Evolutionary conservation across 208 protist genomes (phyloP).

Genomic region (Acanthamoeba lenticulata): DNA sequence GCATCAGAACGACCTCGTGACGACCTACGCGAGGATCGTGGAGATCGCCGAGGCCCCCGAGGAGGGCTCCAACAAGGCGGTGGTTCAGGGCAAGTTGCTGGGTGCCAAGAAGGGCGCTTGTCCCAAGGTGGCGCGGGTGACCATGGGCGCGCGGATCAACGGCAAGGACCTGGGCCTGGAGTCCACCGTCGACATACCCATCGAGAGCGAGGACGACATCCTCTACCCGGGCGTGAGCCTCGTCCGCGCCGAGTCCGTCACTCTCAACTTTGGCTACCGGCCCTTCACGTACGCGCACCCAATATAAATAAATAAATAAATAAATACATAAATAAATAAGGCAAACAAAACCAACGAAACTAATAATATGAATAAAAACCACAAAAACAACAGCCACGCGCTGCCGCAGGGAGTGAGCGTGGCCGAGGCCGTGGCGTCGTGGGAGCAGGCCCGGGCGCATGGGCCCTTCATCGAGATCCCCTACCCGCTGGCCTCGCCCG

Average conservation of each 20-base stretch:
- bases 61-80: no score
- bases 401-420: not conserved
- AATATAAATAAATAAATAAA: no score
- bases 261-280: conserved; percentile 14
- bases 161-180: conserved; percentile 11
- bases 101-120: no score
- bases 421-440: not conserved
- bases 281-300: conserved; percentile 6
- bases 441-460: not conserved
- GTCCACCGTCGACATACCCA: not conserved
- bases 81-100: no score
- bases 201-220: conserved; percentile 33
- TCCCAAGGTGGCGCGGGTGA: not conserved
- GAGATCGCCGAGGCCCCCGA: no score
- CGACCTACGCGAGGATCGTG: not conserved
- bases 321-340: no score
- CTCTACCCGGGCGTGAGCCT: conserved; percentile 2
- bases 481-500: not conserved
- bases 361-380: no score
- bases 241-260: not conserved
- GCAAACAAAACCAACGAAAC: no score
- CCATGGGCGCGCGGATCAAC: not conserved
- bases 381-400: not conserved
- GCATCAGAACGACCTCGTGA: not conserved
- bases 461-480: not conserved